Percentiles rank a stretch among this genome's conserved stretches.
Evolutionary conservation across 1,284 basidiomycete species (phyloP).

Genomic region (Boletellus deceptivus): DNA sequence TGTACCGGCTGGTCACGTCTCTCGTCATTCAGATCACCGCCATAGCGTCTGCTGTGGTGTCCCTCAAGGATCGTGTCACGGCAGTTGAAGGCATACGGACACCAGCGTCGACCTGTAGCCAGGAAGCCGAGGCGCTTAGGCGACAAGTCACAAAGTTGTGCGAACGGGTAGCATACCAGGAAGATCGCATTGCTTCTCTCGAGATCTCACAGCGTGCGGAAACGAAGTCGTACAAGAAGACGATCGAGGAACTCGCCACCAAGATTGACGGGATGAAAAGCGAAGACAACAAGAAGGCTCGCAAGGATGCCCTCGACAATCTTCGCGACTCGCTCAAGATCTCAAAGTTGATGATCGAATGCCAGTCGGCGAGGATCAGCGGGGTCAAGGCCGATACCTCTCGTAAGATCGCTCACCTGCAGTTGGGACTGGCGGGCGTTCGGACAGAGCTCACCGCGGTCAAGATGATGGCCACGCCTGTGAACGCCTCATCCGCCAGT

Average conservation of each 20-base stretch:
- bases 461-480: constrained; percentile 8
- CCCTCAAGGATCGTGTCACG: constrained; percentile 20
- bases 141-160: constrained; percentile 8
- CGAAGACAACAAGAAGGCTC: constrained; percentile 1
- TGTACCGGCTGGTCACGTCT: constrained; percentile 8
- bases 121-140: constrained; percentile 5
- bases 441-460: constrained; percentile 10
- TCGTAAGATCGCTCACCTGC: constrained; percentile 17
- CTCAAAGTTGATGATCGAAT: constrained; percentile 9
- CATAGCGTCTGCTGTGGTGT: constrained; percentile 16
- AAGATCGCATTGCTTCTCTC: constrained; percentile 12
- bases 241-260: constrained; percentile 12
- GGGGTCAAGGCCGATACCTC: constrained; percentile 22
- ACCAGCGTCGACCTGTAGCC: background rate
- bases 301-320: constrained; percentile 4
- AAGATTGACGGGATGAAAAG: constrained; percentile 5
- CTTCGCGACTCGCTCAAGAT: constrained; percentile 9
- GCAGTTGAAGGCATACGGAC: constrained; percentile 11
- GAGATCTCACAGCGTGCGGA: constrained; percentile 10
- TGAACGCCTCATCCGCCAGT: background rate
- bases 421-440: constrained; percentile 15
- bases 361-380: constrained; percentile 17
- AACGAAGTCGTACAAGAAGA: constrained; percentile 8
- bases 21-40: constrained; percentile 9
- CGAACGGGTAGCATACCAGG: constrained; percentile 13